Base-by-base conservation (phyloP, 2,329 filamentous ascomycete genomes). In the Phoma sp. region DNA sequence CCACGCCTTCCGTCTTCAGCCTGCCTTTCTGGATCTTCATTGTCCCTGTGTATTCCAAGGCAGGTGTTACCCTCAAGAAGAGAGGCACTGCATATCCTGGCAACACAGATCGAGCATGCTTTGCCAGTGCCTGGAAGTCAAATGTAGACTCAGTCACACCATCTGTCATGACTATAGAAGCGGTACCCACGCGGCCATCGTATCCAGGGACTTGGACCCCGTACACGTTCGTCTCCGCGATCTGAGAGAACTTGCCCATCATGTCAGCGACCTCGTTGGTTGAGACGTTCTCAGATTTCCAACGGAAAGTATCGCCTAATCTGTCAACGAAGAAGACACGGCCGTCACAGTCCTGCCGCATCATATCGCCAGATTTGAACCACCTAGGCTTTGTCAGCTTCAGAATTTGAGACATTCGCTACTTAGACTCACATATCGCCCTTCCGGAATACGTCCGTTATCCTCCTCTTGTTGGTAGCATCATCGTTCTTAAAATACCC, bases 271-370 rank as follows among this genome's bases (percentile, higher is more conserved):
- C 77, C 62, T 80, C 78, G 42, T 73, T 76, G 4, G 78, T 79
- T 1, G 77, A 78, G 4, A 80, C 76, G 59, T 80, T 80, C 60
- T 80, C 77, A 3, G 75, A 75, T 54, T 74, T 77, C 74, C 74
- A 76, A 44, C 73, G 70, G 58, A 74, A 76, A 3, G 73, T 76
- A 43, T 75, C 73, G 44, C 73, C 73, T 6, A 75, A 60, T 37
- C 73, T 68, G 47, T 75, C 73, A 32, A 74, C 70, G 52, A 75
- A 75, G 62, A 66, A 75, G 27, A 74, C 65, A 7, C 70, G 71
- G 23, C 73, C 73, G 22, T 72, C 61, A 7, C 42, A 22, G 40
- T 74, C 72, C 52, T 69, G 67, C 54, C 71, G 66, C 64, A 73
- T 66, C 68, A 75, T 71, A 30, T 76, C 73, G 47, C 73, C 73